phyloP scores from a whole-genome alignment of 768 basidiomycete genomes.

The Wakefieldia striispora region DNA sequence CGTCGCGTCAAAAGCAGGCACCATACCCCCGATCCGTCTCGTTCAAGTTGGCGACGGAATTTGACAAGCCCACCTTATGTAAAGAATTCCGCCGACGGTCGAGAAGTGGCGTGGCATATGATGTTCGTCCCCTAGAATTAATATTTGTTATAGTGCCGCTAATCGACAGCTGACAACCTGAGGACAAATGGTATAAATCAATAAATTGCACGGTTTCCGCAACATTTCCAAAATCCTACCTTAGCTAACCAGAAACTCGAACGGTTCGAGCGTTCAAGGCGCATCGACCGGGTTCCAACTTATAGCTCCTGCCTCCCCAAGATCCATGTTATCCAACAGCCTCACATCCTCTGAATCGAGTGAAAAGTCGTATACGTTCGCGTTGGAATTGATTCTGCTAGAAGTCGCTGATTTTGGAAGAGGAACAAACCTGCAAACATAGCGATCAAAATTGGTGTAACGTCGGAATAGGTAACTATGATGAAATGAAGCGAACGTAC shows the following conservation, averaged over 20 bases:
- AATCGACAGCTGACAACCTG: not conserved
- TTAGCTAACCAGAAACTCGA: slow-evolving; percentile 5
- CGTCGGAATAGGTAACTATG: not conserved
- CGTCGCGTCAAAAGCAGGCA: not conserved
- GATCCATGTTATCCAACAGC: slow-evolving; percentile 65
- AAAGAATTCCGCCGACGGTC: not conserved
- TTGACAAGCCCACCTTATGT: no score
- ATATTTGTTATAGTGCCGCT: not conserved
- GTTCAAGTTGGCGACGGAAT: not conserved
- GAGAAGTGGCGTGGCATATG: not conserved
- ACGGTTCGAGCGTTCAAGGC: slow-evolving; percentile 25
- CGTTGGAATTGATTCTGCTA: slow-evolving; percentile 69
- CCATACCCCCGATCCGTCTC: not conserved
- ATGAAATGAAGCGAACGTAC: slow-evolving; percentile 38
- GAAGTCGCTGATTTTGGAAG: slow-evolving; percentile 80
- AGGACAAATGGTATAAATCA: no score
- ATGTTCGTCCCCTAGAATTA: not conserved
- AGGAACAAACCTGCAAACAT: slow-evolving; percentile 59
- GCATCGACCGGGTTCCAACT: slow-evolving; percentile 83
- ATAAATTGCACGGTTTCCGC: no score
- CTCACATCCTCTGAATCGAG: slow-evolving; percentile 63
- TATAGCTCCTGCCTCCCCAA: slow-evolving; percentile 67
- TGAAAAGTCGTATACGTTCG: slow-evolving; percentile 73
- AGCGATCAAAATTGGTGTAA: not conserved
- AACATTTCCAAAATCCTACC: not conserved